Base-by-base conservation (phyloP, 2,329 filamentous ascomycete genomes). In the Saccharata proteae region DNA sequence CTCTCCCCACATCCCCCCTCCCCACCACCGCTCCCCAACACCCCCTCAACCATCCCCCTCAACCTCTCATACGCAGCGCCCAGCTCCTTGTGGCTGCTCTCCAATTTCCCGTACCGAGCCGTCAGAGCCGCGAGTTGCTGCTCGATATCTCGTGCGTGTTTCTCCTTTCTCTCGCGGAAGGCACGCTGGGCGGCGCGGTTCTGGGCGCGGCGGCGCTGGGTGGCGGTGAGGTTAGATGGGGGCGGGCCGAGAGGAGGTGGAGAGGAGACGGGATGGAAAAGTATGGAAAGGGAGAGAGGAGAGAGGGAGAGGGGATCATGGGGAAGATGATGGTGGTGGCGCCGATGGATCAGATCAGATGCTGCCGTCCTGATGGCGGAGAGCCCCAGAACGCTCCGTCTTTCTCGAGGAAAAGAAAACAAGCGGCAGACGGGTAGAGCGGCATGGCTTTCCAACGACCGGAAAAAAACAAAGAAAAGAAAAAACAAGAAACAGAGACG, bases 111-210 rank as follows among this genome's bases (percentile, higher is more conserved):
- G 47, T 75, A 70, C 41, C 65, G 68, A 15, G 67, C 62, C 38
- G 65, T 64, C 29, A 71, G 55, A 12, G 68, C 63, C 27, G 52
- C 52, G 18, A 77, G 63, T 29, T 72, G 63, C 20, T 59, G 47
- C 48, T 77, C 73, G 13, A 78, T 64, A 41, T 77, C 73, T 38
- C 68, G 67, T 44, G 76, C 75, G 38, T 74, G 67, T 48, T 76
- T 72, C 45, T 78, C 71, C 44, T 75, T 76, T 32, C 71, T 62
- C 47, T 76, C 70, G 28, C 71, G 61, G 45, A 74, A 75, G 1
- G 70, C 71, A 36, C 71, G 58, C 47, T 75, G 71, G 3, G 71
- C 74, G 22, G 70, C 70, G 32, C 70, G 63, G 41, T 74, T 74
- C 42, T 74, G 71, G 26, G 69, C 70, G 45, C 70, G 59, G 37